Percentiles rank a stretch among this genome's conserved stretches.
Evolutionary conservation across 208 protist species (phyloP).

Genomic region (Zelonia costaricensis): DNA sequence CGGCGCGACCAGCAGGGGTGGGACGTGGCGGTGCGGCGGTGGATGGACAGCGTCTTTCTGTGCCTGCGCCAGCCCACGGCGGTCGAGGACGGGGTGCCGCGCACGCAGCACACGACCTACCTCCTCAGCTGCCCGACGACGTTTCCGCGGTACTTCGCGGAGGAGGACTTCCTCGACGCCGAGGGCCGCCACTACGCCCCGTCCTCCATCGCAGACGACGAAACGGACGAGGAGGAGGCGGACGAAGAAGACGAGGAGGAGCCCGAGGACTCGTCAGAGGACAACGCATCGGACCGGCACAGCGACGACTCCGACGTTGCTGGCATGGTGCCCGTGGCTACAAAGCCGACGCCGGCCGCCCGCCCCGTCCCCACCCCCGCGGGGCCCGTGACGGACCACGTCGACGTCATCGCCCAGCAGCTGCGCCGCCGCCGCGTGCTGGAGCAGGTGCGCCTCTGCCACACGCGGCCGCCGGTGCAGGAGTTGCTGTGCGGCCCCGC

Average conservation of each 20-base stretch:
- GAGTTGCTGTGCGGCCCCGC: conserved; percentile 37
- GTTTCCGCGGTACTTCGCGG: conserved; percentile 65
- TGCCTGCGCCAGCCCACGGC: conserved; percentile 19
- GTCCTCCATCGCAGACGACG: conserved; percentile 54
- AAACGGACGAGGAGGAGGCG: conserved; percentile 57
- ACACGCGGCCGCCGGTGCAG: conserved; percentile 28
- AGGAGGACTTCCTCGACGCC: conserved; percentile 34
- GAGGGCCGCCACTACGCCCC: conserved; percentile 63
- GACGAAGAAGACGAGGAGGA: conserved; percentile 62
- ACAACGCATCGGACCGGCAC: conserved; percentile 7
- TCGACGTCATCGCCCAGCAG: conserved; percentile 25
- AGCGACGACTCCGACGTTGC: conserved; percentile 1
- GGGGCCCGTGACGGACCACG: conserved; percentile 42
- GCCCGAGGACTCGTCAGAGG: conserved; percentile 21
- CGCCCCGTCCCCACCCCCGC: conserved; percentile 2
- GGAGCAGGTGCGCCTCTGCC: conserved; percentile 30
- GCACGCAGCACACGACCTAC: conserved; percentile 50
- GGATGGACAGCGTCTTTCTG: conserved; percentile 12
- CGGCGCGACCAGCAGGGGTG: conserved; percentile 24
- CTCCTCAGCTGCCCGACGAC: conserved; percentile 58
- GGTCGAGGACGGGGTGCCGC: conserved; percentile 26
- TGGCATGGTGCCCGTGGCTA: background rate
- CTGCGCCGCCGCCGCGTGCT: conserved; percentile 69
- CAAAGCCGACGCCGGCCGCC: background rate
- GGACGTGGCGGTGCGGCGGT: background rate